Base-by-base conservation (phyloP, 148 eudicot species). In the Camellia japonica region DNA sequence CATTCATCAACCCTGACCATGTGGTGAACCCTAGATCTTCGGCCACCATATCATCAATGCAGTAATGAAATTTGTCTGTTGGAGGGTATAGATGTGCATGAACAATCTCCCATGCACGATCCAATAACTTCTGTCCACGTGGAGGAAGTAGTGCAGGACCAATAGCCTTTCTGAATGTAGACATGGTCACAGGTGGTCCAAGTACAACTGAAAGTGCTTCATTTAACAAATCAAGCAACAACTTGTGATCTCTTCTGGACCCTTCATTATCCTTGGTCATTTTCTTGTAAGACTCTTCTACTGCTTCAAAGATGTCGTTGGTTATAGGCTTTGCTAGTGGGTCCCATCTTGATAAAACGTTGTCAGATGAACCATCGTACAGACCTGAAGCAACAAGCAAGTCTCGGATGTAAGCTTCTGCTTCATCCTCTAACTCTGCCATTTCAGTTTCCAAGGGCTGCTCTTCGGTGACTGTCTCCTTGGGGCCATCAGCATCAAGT, bases 311-410 rank as follows among this genome's bases (percentile, higher is more conserved):
- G 68, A 92, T 88, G 66, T 80, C 78, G 66, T 82, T 84, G 85
- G 87, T 84, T 64, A 96, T 82, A 4, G 84, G 93, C 82, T 92
- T 93, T 75, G 88, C 89, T 13, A 84, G 80, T 15, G 94, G 90
- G 75, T 93, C 94, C 94, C 93, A 89, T 82, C 89, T 91, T 7
- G 90, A 86, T 64, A 87, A 85, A 7, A 90, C 87, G 66, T 71
- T 80, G 4, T 79, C 88, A 59, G 86, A 85, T 75, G 92, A 84
- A 56, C 89, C 90, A 71, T 90, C 81, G 47, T 91, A 92, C 60
- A 93, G 82, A 69, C 97, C 98, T 44, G 99, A 88, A 75, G 89
- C 89, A 71, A 92, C 85, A 19, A 96, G 91, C 78, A 96, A 78
- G 75, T 96, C 91, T 80, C 92, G 87, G 60, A 93, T 76, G 77